Percentiles rank a stretch among this genome's conserved stretches.
These are phyloP conservation scores for Diaporthe longicolla DNA, from an alignment of 2,329 filamentous ascomycete genomes.

Conservation along the genomic window DNA sequence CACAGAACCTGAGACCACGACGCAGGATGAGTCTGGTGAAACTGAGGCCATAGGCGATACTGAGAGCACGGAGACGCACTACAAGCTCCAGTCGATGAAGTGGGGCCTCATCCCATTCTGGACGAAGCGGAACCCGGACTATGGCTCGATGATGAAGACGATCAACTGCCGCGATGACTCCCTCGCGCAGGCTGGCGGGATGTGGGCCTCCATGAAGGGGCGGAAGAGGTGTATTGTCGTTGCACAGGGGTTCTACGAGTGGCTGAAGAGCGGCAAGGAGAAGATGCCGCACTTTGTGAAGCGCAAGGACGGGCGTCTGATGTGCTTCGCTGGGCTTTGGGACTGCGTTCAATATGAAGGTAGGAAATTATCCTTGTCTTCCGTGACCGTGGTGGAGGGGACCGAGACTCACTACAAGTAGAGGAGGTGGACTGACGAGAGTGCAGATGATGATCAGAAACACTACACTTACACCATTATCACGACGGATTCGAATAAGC, in stretches of 20 bases:
- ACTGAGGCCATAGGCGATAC: neutral
- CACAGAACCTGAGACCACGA: neutral
- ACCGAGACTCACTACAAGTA: too few species aligned
- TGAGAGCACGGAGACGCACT: slow-evolving; percentile 62
- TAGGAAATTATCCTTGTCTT: slow-evolving; percentile 49
- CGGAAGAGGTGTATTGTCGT: slow-evolving; percentile 89
- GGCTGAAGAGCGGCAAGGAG: slow-evolving; percentile 87
- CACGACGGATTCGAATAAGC: slow-evolving; percentile 87
- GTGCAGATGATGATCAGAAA: slow-evolving; percentile 71
- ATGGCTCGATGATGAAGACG: slow-evolving; percentile 83
- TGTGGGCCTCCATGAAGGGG: slow-evolving; percentile 95
- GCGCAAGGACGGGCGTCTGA: slow-evolving; percentile 83
- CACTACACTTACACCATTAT: slow-evolving; percentile 94
- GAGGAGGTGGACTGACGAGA: slow-evolving; percentile 39
- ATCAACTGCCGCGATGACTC: slow-evolving; percentile 98
- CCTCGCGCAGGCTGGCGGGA: slow-evolving; percentile 79
- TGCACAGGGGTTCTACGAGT: slow-evolving; percentile 96
- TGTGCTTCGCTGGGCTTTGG: slow-evolving; percentile 94
- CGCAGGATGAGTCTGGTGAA: slow-evolving; percentile 20
- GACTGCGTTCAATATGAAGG: slow-evolving; percentile 88
- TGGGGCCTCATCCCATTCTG: slow-evolving; percentile 96
- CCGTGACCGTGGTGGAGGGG: neutral
- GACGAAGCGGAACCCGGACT: slow-evolving; percentile 88
- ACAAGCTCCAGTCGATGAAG: slow-evolving; percentile 93
- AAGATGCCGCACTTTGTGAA: slow-evolving; percentile 89